Evolutionary conservation across 768 basidiomycete genomes (phyloP).

Genomic region (Neoboletus brunneissimus): DNA sequence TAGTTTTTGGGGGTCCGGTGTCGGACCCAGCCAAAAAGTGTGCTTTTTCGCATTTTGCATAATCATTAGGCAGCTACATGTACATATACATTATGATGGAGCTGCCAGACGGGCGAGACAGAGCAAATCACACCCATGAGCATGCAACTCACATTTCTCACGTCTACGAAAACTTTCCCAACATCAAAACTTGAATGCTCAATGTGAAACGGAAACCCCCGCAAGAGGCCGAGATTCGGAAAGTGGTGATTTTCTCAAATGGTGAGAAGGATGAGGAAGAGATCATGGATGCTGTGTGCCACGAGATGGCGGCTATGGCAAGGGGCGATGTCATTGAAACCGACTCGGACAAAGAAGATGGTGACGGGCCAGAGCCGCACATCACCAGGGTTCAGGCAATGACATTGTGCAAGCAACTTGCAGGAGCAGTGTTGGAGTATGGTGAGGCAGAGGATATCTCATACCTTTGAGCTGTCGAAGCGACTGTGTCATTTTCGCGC

Average conservation of each 20-base stretch:
- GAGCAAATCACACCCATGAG: too few relatives aligned
- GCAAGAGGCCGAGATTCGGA: too few relatives aligned
- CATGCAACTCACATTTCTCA: too few relatives aligned
- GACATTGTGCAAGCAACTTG: not conserved
- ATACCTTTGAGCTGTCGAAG: too few relatives aligned
- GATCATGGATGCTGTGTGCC: not conserved
- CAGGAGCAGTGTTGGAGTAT: not conserved
- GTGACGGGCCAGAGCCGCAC: not conserved
- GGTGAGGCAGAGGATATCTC: not conserved
- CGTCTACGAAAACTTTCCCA: too few relatives aligned
- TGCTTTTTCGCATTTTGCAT: not conserved
- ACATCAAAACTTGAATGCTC: too few relatives aligned
- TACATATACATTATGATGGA: not conserved
- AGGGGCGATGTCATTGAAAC: not conserved
- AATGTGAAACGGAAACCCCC: too few relatives aligned
- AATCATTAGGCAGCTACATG: not conserved
- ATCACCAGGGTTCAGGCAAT: not conserved
- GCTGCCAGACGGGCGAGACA: not conserved
- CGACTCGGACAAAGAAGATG: not conserved
- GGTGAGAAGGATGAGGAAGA: too few relatives aligned
- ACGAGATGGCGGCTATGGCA: not conserved
- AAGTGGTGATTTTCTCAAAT: too few relatives aligned
- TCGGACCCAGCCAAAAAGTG: too few relatives aligned
- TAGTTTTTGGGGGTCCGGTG: too few relatives aligned
- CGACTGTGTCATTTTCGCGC: too few relatives aligned